Evolutionary conservation across 306 rosid genomes (phyloP), one percentile per base, ranked within the genome.

Genomic region (Cyclanthera cordifolia): DNA sequence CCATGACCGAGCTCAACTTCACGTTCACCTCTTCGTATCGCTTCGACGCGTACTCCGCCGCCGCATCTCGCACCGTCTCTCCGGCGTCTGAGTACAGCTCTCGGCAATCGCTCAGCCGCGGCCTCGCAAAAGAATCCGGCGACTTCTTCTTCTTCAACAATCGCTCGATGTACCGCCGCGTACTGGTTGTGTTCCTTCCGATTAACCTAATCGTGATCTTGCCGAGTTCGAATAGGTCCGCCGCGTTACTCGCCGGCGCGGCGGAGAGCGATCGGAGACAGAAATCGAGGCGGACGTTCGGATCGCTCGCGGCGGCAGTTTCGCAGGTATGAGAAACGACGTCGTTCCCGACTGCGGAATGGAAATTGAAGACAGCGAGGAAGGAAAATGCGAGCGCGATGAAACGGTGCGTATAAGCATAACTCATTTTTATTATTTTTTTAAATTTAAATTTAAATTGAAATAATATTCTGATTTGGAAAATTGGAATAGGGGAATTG

Each of bases 261-360:
- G 90, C 77, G 67, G 74, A 71, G 53, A 90, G 78, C 2, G 97
- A 82, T 11, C 67, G 17, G 11, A 54, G 27, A 63, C 97, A 90
- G 81, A 86, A 90, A 32, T 74, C 80, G 92, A 75, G 84, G 78
- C 60, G 80, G 25, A 88, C 58, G 77, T 86, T 86, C 8, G 93
- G 90, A 64, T 86, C 89, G 10, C 19, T 70, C 46, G 79, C 67
- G n/a, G 86, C 78, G 71, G 80, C 73, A 41, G 64, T 75, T 67
- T 75, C 71, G 85, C 97, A 90, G 2, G 86, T 80, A 67, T 80
- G 73, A 5, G 41, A 75, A 80, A 88, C 79, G 82, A 86, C 81
- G 53, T 56, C 67, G 41, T 69, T 58, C 50, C 74, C 63, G 14
- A 71, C 30, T 21, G 12, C 20, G 72, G 75, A 34, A 4, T 17